Base-by-base conservation (phyloP, 495 filamentous ascomycete genomes). In the Polyplosphaeria fusca region DNA sequence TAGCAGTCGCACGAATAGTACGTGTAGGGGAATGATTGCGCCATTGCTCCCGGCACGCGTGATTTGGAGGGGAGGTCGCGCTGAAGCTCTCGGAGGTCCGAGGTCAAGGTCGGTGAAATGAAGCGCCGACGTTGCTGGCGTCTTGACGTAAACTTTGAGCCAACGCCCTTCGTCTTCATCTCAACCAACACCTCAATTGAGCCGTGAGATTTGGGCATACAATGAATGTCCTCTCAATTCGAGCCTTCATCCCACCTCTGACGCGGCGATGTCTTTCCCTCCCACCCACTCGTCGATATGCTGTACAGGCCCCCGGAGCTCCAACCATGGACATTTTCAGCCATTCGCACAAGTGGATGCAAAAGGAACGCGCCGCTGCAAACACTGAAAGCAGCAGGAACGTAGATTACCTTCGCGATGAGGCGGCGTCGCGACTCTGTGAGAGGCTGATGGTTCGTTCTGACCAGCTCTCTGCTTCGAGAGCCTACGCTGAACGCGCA, bases 1-100 rank as follows among this genome's bases (percentile, higher is more conserved):
- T 84, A 83, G 71, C 93, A 98, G 40, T 92, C 89, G 68, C 93
- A 98, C 61, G 89, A 86, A 65, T 96, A 89, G 72, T 87, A 91
- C 30, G 87, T 88, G 74, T 94, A 96, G 13, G 93, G 93, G 62
- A 86, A 91, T 26, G 83, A 77, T 27, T 82, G 79, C 24, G 86
- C 82, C 88, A 92, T 93, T 12, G 52, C n/a, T n/a, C n/a, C n/a
- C n/a, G n/a, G n/a, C n/a, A n/a, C 59, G 45, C 23, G 22, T 47
- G 5, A 19, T n/a, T 16, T 23, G 1, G 13, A 3, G 42, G 30
- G 12, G 5, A 14, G 5, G 32, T 30, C 26, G 48, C n/a, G 43
- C 14, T 39, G 49, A n/a, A 14, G 41, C 49, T 24, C 22, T 43
- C 7, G 32, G 42, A 18, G 47, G 47, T 42, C 20, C 13, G 43